phyloP scores from a whole-genome alignment of 805 yeast genomes.

The Saturnispora sekii region DNA sequence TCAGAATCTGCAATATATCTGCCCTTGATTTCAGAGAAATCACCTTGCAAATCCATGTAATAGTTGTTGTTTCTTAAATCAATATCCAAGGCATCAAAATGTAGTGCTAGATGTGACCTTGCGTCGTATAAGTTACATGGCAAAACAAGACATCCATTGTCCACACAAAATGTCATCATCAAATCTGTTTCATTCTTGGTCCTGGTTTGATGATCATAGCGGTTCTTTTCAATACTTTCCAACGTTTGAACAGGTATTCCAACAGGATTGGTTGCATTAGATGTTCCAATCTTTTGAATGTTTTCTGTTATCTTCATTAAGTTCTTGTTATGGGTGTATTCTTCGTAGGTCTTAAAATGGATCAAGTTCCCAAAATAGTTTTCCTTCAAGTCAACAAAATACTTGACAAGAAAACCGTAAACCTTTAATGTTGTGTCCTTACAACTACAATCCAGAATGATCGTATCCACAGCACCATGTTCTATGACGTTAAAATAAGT shows the following conservation, averaged over 20 bases:
- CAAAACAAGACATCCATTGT: slow-evolving; percentile 59
- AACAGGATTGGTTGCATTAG: slow-evolving; percentile 2
- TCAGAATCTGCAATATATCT: slow-evolving; percentile 19
- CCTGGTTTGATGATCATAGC: slow-evolving; percentile 24
- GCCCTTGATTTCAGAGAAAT: slow-evolving; percentile 49
- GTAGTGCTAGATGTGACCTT: slow-evolving; percentile 49
- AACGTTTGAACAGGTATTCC: slow-evolving; percentile 10
- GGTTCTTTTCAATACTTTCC: slow-evolving; percentile 13
- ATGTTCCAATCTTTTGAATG: slow-evolving; percentile 4
- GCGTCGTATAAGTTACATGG: slow-evolving; percentile 64
- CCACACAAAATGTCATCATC: slow-evolving; percentile 58
- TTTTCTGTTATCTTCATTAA: neutral
- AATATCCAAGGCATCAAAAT: slow-evolving; percentile 56
- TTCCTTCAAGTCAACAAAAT: slow-evolving; percentile 65
- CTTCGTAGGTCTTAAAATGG: slow-evolving; percentile 83
- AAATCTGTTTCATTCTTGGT: slow-evolving; percentile 69
- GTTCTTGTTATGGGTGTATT: slow-evolving; percentile 36
- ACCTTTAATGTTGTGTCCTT: slow-evolving; percentile 58
- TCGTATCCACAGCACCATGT: slow-evolving; percentile 58
- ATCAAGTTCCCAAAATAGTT: slow-evolving; percentile 84
- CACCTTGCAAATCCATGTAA: slow-evolving; percentile 86
- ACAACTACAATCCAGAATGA: slow-evolving; percentile 56
- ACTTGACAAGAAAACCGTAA: slow-evolving; percentile 72
- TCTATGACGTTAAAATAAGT: slow-evolving; percentile 50
- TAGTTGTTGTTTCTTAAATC: slow-evolving; percentile 84